Evolutionary conservation across 1,284 basidiomycete genomes (phyloP).

Genomic region (Ceratobasidium sp.): DNA sequence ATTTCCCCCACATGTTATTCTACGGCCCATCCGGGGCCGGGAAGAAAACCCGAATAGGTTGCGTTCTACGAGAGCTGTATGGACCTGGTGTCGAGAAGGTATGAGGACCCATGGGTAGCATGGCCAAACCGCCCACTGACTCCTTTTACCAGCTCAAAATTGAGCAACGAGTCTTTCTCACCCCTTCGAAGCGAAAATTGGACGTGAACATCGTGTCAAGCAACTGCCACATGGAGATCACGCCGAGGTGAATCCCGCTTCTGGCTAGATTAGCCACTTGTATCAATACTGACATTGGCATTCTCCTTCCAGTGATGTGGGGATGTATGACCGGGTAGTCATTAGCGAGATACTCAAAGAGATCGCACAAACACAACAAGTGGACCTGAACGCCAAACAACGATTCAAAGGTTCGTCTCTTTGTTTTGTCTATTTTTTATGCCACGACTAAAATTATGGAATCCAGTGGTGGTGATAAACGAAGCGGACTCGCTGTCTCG

Average conservation of each 20-base stretch:
- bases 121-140: neutral
- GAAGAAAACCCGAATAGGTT: conserved; percentile 96
- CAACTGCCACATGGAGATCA: conserved; percentile 98
- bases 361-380: conserved; percentile 98
- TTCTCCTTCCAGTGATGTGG: conserved; percentile 78
- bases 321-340: conserved; percentile 93
- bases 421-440: neutral
- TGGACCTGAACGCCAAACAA: conserved; percentile 94
- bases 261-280: too few relatives aligned
- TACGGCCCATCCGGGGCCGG: conserved; percentile 97
- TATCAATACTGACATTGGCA: neutral
- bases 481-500: conserved; percentile 94
- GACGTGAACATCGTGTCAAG: conserved; percentile 98
- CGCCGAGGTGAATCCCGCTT: conserved; percentile 74
- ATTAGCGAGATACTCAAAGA: conserved; percentile 98
- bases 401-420: conserved; percentile 84
- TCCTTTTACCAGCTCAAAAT: conserved; percentile 82
- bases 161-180: conserved; percentile 95
- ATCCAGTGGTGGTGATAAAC: conserved; percentile 94
- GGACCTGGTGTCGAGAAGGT: conserved; percentile 94
- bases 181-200: conserved; percentile 92
- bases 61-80: conserved; percentile 88
- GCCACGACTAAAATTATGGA: neutral
- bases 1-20: conserved; percentile 98
- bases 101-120: neutral